Percentiles rank a stretch among this genome's conserved stretches.
Evolutionary conservation across 202 grass and related monocot genomes (phyloP).

Genomic region (Miscanthus sacchariflorus): DNA sequence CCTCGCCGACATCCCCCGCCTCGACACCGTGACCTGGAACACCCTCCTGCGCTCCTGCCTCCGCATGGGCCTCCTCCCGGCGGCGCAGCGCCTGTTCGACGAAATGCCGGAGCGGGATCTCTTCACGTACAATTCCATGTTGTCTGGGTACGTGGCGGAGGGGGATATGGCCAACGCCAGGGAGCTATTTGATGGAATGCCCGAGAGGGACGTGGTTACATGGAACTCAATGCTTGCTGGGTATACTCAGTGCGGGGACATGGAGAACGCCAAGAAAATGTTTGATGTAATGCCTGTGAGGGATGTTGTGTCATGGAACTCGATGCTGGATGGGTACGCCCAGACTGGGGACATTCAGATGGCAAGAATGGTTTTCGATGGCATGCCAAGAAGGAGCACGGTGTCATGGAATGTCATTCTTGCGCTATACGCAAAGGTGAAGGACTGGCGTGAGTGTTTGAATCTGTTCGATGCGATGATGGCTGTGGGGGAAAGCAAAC

Average conservation of each 20-base stretch:
- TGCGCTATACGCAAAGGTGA: slow-evolving; percentile 14
- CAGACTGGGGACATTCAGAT: slow-evolving; percentile 13
- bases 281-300: slow-evolving; percentile 22
- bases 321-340: slow-evolving; percentile 12
- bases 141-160: background rate
- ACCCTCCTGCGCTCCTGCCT: slow-evolving; percentile 16
- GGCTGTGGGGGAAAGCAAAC: slow-evolving; percentile 15
- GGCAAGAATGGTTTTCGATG: slow-evolving; percentile 13
- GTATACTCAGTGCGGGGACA: background rate
- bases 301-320: slow-evolving; percentile 33
- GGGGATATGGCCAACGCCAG: background rate
- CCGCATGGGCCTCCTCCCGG: slow-evolving; percentile 4
- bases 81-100: slow-evolving; percentile 1
- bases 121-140: slow-evolving; percentile 9
- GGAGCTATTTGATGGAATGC: slow-evolving; percentile 18
- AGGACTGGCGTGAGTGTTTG: slow-evolving; percentile 31
- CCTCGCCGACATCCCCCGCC: slow-evolving; percentile 16
- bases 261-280: slow-evolving; percentile 4
- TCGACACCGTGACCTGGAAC: slow-evolving; percentile 29
- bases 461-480: slow-evolving; percentile 25
- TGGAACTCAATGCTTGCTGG: slow-evolving; percentile 20
- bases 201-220: slow-evolving; percentile 19
- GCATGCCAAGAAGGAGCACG: slow-evolving; percentile 8
- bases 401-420: slow-evolving; percentile 20
- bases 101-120: slow-evolving; percentile 24